Conservation (phyloP, 768 basidiomycete species). For the Tremella yokohamensis region DNA sequence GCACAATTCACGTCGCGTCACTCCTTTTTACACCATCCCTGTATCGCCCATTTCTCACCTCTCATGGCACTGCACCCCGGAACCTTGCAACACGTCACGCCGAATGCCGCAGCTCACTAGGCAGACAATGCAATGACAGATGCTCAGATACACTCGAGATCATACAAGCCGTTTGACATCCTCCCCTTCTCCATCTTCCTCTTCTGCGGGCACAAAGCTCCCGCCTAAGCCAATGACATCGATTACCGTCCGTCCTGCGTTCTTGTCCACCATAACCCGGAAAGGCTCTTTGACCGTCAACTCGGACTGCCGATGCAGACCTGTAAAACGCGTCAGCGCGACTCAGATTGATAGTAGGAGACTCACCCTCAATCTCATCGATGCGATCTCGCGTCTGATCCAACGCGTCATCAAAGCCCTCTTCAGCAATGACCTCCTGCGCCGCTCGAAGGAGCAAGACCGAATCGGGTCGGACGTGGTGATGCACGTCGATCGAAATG, state of each 20-base stretch:
- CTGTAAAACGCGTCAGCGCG: slow-evolving; percentile 16
- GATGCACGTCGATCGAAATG: slow-evolving; percentile 74
- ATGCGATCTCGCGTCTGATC: slow-evolving; percentile 70
- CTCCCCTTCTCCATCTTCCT: slow-evolving; percentile 48
- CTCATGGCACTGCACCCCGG: no score
- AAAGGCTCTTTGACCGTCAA: slow-evolving; percentile 50
- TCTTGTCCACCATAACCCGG: slow-evolving; percentile 35
- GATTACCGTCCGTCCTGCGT: slow-evolving; percentile 28
- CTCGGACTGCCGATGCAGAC: slow-evolving; percentile 49
- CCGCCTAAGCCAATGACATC: slow-evolving; percentile 54
- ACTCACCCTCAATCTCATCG: slow-evolving; percentile 74
- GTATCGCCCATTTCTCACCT: no score
- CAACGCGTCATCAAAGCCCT: slow-evolving; percentile 74
- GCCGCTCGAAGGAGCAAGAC: slow-evolving; percentile 71
- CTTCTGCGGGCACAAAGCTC: slow-evolving; percentile 58
- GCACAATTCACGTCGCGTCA: no score
- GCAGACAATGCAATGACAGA: no score
- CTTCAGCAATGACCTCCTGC: slow-evolving; percentile 64
- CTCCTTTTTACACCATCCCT: no score
- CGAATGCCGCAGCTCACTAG: no score
- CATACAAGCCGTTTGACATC: background rate
- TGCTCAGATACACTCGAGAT: no score
- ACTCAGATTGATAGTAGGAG: background rate
- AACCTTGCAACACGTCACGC: no score
- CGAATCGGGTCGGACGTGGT: slow-evolving; percentile 76